phyloP scores from a whole-genome alignment of 2,329 filamentous ascomycete species.

The Aureobasidium sp. region DNA sequence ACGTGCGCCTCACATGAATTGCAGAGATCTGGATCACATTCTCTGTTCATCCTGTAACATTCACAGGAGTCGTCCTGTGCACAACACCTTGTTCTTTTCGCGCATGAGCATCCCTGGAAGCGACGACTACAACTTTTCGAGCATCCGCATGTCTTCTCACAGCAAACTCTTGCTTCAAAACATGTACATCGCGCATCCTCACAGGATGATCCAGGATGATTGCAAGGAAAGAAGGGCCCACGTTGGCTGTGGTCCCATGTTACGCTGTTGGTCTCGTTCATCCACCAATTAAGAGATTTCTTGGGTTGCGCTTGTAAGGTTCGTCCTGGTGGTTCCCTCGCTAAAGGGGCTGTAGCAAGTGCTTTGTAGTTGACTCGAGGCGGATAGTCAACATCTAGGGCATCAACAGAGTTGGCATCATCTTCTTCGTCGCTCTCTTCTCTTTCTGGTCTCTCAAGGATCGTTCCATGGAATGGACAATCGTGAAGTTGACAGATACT shows the following conservation, averaged over 20 bases:
- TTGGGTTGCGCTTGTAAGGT: neutral
- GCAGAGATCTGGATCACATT: slow-evolving; percentile 75
- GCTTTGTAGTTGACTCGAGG: slow-evolving; percentile 25
- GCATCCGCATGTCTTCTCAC: slow-evolving; percentile 68
- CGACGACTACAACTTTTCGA: slow-evolving; percentile 49
- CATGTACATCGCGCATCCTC: slow-evolving; percentile 56
- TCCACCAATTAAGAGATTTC: slow-evolving; percentile 8
- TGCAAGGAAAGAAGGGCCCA: slow-evolving; percentile 57
- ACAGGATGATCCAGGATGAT: slow-evolving; percentile 59
- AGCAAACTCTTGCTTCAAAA: slow-evolving; percentile 54
- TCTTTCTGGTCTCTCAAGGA: slow-evolving; percentile 25
- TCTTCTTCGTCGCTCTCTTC: slow-evolving; percentile 16
- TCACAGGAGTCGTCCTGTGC: slow-evolving; percentile 48
- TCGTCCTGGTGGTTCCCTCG: neutral
- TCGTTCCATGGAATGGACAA: slow-evolving; percentile 37
- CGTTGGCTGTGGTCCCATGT: slow-evolving; percentile 35
- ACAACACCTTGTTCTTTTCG: slow-evolving; percentile 36
- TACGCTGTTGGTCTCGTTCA: slow-evolving; percentile 16
- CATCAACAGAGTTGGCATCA: slow-evolving; percentile 20
- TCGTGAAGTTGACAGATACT: slow-evolving; percentile 23
- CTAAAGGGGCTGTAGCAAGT: slow-evolving; percentile 17
- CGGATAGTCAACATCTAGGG: slow-evolving; percentile 27
- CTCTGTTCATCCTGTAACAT: slow-evolving; percentile 64
- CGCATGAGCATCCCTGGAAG: slow-evolving; percentile 38
- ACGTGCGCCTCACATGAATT: slow-evolving; percentile 61